Conservation (phyloP, 768 basidiomycete species). For the Agrocybe praecox region DNA sequence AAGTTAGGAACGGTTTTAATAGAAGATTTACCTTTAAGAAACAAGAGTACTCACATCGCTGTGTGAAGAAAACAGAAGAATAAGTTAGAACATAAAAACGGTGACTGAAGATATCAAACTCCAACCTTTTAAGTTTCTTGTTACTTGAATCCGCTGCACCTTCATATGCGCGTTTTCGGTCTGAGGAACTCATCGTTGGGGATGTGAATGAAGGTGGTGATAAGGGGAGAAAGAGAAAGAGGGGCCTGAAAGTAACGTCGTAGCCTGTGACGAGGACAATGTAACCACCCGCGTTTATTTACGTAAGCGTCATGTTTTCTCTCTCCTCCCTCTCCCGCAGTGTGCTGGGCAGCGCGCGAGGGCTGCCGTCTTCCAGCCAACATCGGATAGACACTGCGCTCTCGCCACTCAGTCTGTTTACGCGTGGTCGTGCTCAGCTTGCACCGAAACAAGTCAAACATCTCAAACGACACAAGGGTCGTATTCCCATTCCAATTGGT, state of each 20-base stretch:
- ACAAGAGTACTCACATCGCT: slow-evolving; percentile 70
- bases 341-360: neutral
- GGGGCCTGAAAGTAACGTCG: neutral
- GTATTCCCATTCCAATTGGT: slow-evolving; percentile 83
- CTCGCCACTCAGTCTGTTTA: slow-evolving; percentile 42
- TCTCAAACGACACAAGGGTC: slow-evolving; percentile 89
- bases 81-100: slow-evolving; percentile 4
- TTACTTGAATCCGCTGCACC: neutral
- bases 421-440: slow-evolving; percentile 60
- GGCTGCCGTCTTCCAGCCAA: neutral
- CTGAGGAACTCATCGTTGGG: slow-evolving; percentile 49
- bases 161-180: neutral
- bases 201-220: neutral
- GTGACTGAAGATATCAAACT: slow-evolving; percentile 8
- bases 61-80: slow-evolving; percentile 18
- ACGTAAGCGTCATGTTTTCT: neutral
- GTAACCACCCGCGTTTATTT: neutral
- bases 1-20: slow-evolving; percentile 6
- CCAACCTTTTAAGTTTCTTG: slow-evolving; percentile 57
- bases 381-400: slow-evolving; percentile 19
- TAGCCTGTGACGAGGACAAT: neutral
- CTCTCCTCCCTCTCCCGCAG: neutral
- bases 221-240: neutral
- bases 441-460: slow-evolving; percentile 86
- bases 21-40: slow-evolving; percentile 70